Evolutionary conservation across 1,284 basidiomycete genomes (phyloP).

Genomic region (Inonotus hispidus): DNA sequence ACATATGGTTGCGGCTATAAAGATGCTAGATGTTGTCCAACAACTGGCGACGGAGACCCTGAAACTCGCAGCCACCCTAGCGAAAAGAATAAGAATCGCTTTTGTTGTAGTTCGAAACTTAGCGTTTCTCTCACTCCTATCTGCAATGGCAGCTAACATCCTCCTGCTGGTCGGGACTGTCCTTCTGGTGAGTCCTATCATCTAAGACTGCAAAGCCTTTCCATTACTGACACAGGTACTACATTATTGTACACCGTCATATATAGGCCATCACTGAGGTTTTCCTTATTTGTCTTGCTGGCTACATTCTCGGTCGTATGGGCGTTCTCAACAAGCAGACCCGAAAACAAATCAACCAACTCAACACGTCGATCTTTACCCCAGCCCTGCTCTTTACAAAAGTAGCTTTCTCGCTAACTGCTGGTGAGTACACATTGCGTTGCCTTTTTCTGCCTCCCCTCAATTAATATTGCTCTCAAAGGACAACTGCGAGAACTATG

Average conservation of each 20-base stretch:
- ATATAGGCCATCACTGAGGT: constrained; percentile 86
- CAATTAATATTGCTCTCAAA: constrained; percentile 26
- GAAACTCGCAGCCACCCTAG: neutral
- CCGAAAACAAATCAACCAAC: constrained; percentile 77
- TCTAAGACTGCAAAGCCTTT: neutral
- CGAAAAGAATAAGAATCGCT: neutral
- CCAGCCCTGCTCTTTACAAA: constrained; percentile 92
- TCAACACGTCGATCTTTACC: constrained; percentile 88
- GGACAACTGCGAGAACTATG: constrained; percentile 84
- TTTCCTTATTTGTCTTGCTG: constrained; percentile 80
- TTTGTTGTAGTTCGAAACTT: neutral
- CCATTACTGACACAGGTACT: neutral
- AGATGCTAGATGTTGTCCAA: neutral
- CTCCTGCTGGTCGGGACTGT: constrained; percentile 15
- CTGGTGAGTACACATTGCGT: constrained; percentile 35
- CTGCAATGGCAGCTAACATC: constrained; percentile 6
- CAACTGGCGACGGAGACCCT: neutral
- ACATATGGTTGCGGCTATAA: too few species aligned
- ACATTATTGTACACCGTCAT: neutral
- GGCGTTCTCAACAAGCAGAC: constrained; percentile 87
- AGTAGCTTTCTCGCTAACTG: constrained; percentile 78
- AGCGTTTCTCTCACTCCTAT: constrained; percentile 3
- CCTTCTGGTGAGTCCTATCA: constrained; percentile 6
- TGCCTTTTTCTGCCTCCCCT: neutral
- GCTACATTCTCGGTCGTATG: constrained; percentile 73